phyloP scores from a whole-genome alignment of 768 basidiomycete genomes.

The Inosperma sp. region DNA sequence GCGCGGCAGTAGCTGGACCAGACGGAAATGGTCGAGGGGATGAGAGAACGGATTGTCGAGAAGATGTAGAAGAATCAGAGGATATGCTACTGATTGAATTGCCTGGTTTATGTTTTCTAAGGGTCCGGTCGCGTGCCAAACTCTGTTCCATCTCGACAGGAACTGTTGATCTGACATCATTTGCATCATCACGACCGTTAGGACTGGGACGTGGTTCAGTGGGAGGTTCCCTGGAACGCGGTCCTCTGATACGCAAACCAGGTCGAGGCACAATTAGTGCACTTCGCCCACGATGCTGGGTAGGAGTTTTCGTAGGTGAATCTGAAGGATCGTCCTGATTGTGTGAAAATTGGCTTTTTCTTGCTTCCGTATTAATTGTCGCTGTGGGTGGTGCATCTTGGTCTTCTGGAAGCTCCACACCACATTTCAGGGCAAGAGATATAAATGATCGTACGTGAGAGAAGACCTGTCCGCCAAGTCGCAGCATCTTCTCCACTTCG shows the following conservation, averaged over 20 bases:
- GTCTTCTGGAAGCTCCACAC: conserved; percentile 59
- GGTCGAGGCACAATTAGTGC: conserved; percentile 15
- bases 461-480: conserved; percentile 75
- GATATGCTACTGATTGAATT: conserved; percentile 67
- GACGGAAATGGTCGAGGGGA: conserved; percentile 59
- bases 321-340: conserved; percentile 19
- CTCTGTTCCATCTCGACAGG: conserved; percentile 38
- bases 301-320: conserved; percentile 34
- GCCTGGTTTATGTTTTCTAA: conserved; percentile 39
- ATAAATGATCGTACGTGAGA: conserved; percentile 78
- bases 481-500: conserved; percentile 76
- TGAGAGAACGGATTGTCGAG: conserved; percentile 47
- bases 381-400: conserved; percentile 30
- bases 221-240: conserved; percentile 22
- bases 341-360: conserved; percentile 16
- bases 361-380: conserved; percentile 12
- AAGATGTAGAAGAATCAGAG: conserved; percentile 67
- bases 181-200: conserved; percentile 16
- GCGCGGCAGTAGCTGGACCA: conserved; percentile 63
- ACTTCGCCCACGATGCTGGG: conserved; percentile 29
- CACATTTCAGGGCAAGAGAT: conserved; percentile 68
- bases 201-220: too few relatives aligned
- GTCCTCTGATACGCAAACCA: conserved; percentile 21
- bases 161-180: conserved; percentile 17
- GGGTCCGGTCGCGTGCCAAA: conserved; percentile 33